A percentile compares a stretch with the other conserved stretches of the same genome.
phyloP scores from a whole-genome alignment of 2,329 filamentous ascomycete species.

The Phialophora expanda region DNA sequence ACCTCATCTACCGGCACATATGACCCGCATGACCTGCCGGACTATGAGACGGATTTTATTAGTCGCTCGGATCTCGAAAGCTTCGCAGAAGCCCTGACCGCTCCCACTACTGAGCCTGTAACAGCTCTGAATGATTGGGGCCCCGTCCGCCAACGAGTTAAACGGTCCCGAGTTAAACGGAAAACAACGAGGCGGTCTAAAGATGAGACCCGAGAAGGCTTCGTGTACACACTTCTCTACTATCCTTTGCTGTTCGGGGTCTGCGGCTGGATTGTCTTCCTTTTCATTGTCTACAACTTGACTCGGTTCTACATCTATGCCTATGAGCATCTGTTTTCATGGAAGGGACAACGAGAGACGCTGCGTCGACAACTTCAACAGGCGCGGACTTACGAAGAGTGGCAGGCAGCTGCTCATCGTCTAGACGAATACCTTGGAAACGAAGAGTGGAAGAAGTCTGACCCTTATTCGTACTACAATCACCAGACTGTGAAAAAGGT shows the following conservation, averaged over 20 bases:
- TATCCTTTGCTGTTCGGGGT: constrained; percentile 88
- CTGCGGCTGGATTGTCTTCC: constrained; percentile 75
- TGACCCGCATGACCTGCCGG: constrained; percentile 63
- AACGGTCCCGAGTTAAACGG: constrained; percentile 54
- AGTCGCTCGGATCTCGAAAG: constrained; percentile 72
- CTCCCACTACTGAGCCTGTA: constrained; percentile 77
- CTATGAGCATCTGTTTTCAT: constrained; percentile 90
- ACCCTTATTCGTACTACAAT: constrained; percentile 81
- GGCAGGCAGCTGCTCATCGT: constrained; percentile 77
- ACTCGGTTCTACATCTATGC: constrained; percentile 88
- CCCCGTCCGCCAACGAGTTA: constrained; percentile 76
- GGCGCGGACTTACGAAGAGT: constrained; percentile 78
- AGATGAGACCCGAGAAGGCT: constrained; percentile 94
- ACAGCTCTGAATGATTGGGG: constrained; percentile 96
- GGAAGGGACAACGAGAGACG: constrained; percentile 77
- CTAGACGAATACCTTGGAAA: constrained; percentile 83
- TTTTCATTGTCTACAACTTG: constrained; percentile 75
- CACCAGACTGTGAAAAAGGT: constrained; percentile 79
- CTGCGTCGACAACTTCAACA: constrained; percentile 73
- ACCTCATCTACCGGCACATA: constrained; percentile 21
- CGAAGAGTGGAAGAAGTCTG: constrained; percentile 53
- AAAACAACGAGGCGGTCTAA: constrained; percentile 62
- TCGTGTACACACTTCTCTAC: constrained; percentile 85
- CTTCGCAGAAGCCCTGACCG: constrained; percentile 81
- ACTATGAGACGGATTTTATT: constrained; percentile 79